Conservation (phyloP, 2,329 filamentous ascomycete species). For the Diaporthe helianthi region DNA sequence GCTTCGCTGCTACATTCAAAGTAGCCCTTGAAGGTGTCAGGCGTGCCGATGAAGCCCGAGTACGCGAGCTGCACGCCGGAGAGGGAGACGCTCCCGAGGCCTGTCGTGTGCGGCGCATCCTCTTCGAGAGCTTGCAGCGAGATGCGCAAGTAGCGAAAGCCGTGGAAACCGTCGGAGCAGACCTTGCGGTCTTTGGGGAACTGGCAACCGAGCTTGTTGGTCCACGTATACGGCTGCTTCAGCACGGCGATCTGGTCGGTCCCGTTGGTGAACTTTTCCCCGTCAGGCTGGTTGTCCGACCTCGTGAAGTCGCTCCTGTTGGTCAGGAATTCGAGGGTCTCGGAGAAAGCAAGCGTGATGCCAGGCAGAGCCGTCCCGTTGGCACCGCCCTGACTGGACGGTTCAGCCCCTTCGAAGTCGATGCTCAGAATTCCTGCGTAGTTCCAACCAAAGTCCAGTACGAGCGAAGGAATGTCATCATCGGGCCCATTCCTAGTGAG, state of each 20-base stretch:
- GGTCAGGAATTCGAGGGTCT: constrained; percentile 53
- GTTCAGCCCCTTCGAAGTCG: constrained; percentile 48
- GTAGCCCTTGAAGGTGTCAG: constrained; percentile 57
- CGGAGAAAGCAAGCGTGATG: constrained; percentile 56
- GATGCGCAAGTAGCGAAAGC: constrained; percentile 59
- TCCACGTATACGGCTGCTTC: constrained; percentile 52
- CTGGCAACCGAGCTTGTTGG: constrained; percentile 52
- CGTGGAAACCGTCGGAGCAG: constrained; percentile 60
- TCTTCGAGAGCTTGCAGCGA: constrained; percentile 51
- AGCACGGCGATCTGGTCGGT: constrained; percentile 59
- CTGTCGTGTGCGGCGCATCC: constrained; percentile 53
- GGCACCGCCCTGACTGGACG: constrained; percentile 32
- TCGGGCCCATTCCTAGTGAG: constrained; percentile 40
- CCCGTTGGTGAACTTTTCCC: constrained; percentile 49
- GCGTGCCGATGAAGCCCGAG: constrained; percentile 54
- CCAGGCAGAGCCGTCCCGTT: constrained; percentile 45
- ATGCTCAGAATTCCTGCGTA: constrained; percentile 53
- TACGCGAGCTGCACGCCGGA: constrained; percentile 50
- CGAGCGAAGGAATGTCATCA: constrained; percentile 46
- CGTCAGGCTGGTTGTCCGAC: constrained; percentile 50
- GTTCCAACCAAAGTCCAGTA: constrained; percentile 59
- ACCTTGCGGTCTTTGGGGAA: constrained; percentile 47
- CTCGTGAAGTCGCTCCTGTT: constrained; percentile 56
- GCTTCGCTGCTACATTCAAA: constrained; percentile 59
- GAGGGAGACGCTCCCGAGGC: constrained; percentile 52